Base-by-base conservation (phyloP, 257 asterid genomes). In the Nicotiana benthamiana region DNA sequence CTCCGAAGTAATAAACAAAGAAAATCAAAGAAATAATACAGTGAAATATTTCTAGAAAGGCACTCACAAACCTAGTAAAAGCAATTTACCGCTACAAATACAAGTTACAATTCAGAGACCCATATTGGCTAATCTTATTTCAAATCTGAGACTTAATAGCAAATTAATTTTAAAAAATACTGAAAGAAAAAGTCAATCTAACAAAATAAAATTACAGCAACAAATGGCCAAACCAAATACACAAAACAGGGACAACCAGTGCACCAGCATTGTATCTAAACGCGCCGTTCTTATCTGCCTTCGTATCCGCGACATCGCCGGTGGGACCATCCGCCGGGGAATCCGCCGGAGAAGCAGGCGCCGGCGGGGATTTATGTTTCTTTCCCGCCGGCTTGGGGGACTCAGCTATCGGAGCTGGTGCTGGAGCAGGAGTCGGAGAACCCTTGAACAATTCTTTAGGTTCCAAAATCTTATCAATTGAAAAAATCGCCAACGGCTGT, bases 281-380 rank as follows among this genome's bases (percentile, higher is more conserved):
- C 2, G 60, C 78, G 8, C 78, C 61, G 40, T 48, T 72, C 8
- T 72, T 72, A 46, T 85, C 88, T 16, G 91, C 92, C 2, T 86
- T 82, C 34, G 84, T 86, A 77, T 87, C 93, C 1, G 83, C 88
- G 20, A 82, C 70, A 60, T 86, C 87, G 0, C 51, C 89, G 11
- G 2, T 88, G 0, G 92, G 93, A 0, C 83, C 82, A 79, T 85
- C 87, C 10, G 91, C 91, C 11, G 94, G 89, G 46, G 89, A 63
- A 43, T 85, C 88, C 46, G 88, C 86, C 24, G 90, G 88, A 6
- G 92, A 82, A 8, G 82, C 86, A 22, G 93, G 88, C 1, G 91
- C 88, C n/a, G 93, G 90, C 0, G 93, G 90, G 0, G 91, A 81
- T 67, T 83, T 88, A 52, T 90, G 91, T 82, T 88, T 88, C 82